phyloP scores from a whole-genome alignment of 2,329 filamentous ascomycete species.

The Ophiognomonia clavigignenti-juglandacearum region DNA sequence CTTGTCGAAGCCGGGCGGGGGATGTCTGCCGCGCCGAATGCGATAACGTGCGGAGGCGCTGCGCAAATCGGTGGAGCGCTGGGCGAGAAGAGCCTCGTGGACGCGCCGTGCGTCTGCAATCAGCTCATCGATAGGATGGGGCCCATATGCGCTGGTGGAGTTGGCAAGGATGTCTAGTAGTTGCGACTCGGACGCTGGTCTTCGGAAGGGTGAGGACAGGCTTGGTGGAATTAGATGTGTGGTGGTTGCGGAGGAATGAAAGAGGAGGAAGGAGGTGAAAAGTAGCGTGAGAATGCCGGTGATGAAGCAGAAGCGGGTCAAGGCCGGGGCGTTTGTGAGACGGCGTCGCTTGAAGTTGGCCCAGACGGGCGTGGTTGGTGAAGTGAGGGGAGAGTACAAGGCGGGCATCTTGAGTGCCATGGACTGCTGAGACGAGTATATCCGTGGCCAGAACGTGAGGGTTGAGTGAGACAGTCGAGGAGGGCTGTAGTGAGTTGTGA shows the following conservation, averaged over 20 bases:
- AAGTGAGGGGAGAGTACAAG: conserved; percentile 7
- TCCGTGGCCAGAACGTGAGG: too few relatives aligned
- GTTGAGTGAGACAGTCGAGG: background rate
- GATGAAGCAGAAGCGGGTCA: conserved; percentile 13
- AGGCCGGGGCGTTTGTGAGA: conserved; percentile 1
- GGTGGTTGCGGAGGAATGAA: conserved; percentile 9
- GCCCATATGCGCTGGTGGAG: conserved; percentile 4
- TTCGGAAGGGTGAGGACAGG: conserved; percentile 12
- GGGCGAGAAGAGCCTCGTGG: conserved; percentile 34
- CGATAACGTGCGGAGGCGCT: conserved; percentile 42
- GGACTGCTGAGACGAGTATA: background rate
- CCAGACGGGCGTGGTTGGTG: conserved; percentile 11
- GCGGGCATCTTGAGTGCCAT: background rate
- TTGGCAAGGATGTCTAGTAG: conserved; percentile 14
- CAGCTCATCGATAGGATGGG: conserved; percentile 41
- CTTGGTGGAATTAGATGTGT: conserved; percentile 4
- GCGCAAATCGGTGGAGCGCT: conserved; percentile 36
- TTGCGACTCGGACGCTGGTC: conserved; percentile 16
- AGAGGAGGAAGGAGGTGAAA: conserved; percentile 13
- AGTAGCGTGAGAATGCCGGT: conserved; percentile 10
- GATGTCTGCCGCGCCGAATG: conserved; percentile 41
- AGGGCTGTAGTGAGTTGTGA: too few relatives aligned
- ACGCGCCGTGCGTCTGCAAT: conserved; percentile 34
- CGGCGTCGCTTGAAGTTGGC: conserved; percentile 11
- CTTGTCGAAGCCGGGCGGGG: conserved; percentile 42